Base-by-base conservation (phyloP, 2,329 filamentous ascomycete species). In the Myriosclerotinia scirpicola region DNA sequence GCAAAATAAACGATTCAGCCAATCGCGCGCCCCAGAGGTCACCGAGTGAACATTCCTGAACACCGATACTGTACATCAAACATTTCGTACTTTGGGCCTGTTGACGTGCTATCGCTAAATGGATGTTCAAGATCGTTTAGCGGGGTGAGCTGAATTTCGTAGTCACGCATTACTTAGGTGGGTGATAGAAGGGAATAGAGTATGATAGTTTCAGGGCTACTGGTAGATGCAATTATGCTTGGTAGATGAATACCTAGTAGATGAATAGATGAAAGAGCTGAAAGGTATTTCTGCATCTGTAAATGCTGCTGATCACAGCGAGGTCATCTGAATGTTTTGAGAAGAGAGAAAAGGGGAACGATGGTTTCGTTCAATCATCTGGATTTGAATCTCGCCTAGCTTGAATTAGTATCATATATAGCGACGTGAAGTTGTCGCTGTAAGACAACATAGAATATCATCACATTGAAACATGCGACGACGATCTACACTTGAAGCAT, bases 1-100 rank as follows among this genome's bases (percentile, higher is more conserved):
- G 62, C 20, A 71, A 71, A 71, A 69, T 71, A 71, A 58, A 70
- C 70, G 70, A 71, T 38, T 52, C 22, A 59, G 36, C 63, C 62
- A 58, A 64, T 60, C 36, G 22, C 30, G 12, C 36, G 44, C 60
- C 20, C 22, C 38, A 55, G 38, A 48, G 61, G 26, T 64, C 54
- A 66, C 56, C 46, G 55, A 65, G 44, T 8, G 61, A 64, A 55
- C 61, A 63, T 56, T 14, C 20, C 55, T 59, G 55, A 59, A 59
- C 40, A 59, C 55, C 55, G 40, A 36, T 36, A 42, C 40, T 20
- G 26, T 22, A 48, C 30, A 48, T 59, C 42, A 48, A 59, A 22
- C 36, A 36, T 36, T 48, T 17, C n/a, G 56, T 59, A 36, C 17
- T 15, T 40, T 40, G 7, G n/a, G 9, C 22, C 17, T 30, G 22